Conservation (phyloP, 352 stramenopile genomes). For the Phytophthora brassicae region DNA sequence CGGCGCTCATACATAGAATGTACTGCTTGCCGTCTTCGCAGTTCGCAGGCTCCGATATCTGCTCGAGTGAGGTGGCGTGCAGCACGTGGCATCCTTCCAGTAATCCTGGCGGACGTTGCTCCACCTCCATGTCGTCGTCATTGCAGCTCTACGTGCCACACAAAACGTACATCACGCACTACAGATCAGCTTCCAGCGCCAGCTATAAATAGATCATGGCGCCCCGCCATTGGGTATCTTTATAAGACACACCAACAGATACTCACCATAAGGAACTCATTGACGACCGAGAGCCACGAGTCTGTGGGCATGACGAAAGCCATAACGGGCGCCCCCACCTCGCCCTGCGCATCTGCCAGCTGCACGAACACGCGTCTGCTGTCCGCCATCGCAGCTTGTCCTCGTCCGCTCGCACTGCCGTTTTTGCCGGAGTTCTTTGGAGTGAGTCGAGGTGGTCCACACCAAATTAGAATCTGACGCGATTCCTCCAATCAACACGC, state of each 20-base stretch:
- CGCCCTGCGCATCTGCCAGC: conserved; percentile 36
- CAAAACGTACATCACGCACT: too few relatives aligned
- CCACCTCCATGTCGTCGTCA: conserved; percentile 71
- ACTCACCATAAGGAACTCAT: conserved; percentile 80
- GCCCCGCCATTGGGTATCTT: background rate
- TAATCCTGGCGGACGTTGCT: conserved; percentile 53
- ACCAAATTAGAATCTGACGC: too few relatives aligned
- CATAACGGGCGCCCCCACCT: conserved; percentile 46
- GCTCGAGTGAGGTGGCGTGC: conserved; percentile 48
- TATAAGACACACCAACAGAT: conserved; percentile 2
- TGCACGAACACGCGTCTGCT: conserved; percentile 76
- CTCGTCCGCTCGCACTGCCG: conserved; percentile 23
- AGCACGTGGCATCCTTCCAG: conserved; percentile 62
- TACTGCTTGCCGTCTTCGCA: conserved; percentile 81
- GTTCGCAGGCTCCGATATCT: conserved; percentile 32
- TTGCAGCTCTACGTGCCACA: conserved; percentile 57
- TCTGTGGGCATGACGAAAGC: conserved; percentile 64
- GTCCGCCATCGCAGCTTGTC: conserved; percentile 38
- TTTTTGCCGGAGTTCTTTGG: too few relatives aligned
- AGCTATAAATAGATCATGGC: background rate
- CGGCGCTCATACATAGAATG: conserved; percentile 49
- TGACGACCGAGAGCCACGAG: conserved; percentile 64
- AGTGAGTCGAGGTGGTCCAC: too few relatives aligned
- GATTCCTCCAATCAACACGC: too few relatives aligned
- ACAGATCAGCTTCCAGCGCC: too few relatives aligned